Percentiles rank a stretch among this genome's conserved stretches.
Evolutionary conservation across 257 asterid species (phyloP).

Genomic region (Linderniella brevidens): DNA sequence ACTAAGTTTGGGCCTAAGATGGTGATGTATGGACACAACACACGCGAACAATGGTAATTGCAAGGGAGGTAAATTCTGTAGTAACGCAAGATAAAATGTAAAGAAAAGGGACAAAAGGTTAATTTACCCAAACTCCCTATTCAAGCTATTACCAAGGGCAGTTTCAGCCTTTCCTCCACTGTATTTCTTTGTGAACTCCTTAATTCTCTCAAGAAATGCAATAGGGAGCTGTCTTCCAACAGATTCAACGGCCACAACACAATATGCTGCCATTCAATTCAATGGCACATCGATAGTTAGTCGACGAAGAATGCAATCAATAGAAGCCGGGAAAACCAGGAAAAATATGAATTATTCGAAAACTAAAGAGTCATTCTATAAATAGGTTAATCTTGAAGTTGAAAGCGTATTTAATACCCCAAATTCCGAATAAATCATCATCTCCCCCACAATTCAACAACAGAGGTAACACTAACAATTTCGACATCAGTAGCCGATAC

Average conservation of each 20-base stretch:
- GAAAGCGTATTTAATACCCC: too few species aligned
- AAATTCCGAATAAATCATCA: too few species aligned
- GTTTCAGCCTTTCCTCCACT: conserved; percentile 95
- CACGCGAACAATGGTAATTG: conserved; percentile 4
- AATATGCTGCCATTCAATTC: conserved; percentile 43
- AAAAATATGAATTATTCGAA: too few species aligned
- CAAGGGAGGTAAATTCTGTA: background rate
- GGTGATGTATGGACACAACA: background rate
- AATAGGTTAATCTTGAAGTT: too few species aligned
- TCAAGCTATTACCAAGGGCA: conserved; percentile 69
- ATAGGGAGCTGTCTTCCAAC: conserved; percentile 82
- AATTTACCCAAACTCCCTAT: conserved; percentile 75
- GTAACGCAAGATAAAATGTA: background rate
- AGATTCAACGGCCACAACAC: conserved; percentile 89
- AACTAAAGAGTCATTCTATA: too few species aligned
- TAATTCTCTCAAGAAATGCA: conserved; percentile 72
- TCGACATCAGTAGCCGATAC: too few species aligned
- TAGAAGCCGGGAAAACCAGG: too few species aligned
- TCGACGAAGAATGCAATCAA: too few species aligned
- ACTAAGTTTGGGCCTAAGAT: conserved; percentile 64
- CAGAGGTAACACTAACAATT: too few species aligned
- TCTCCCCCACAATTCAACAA: too few species aligned
- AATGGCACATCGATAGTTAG: too few species aligned
- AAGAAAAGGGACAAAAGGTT: background rate
- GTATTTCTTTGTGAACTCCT: conserved; percentile 80